Conservation (phyloP, 805 yeast genomes). For the Sugiyamaella americana region DNA sequence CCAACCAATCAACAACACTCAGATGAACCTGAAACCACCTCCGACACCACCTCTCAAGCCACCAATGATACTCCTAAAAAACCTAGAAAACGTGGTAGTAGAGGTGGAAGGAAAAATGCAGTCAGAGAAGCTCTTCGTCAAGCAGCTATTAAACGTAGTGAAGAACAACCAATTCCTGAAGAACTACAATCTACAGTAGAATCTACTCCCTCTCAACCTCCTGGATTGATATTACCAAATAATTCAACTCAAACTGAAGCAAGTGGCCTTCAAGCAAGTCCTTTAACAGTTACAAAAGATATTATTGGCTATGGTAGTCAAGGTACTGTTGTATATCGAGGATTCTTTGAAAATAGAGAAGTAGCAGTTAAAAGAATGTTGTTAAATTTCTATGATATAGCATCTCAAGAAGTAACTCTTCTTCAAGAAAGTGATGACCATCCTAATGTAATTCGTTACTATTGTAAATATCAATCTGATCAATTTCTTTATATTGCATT, state of each 20-base stretch:
- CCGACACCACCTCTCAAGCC: background rate
- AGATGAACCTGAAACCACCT: background rate
- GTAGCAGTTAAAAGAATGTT: constrained; percentile 96
- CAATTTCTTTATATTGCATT: constrained; percentile 87
- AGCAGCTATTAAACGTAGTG: constrained; percentile 4
- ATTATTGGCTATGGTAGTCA: constrained; percentile 94
- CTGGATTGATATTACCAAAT: constrained; percentile 6
- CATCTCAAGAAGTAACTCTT: constrained; percentile 81
- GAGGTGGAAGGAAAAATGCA: constrained; percentile 67
- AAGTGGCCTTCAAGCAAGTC: constrained; percentile 17
- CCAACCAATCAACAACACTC: too few relatives aligned
- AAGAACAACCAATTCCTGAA: background rate
- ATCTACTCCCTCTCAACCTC: background rate
- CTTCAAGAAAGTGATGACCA: constrained; percentile 95
- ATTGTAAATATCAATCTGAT: constrained; percentile 86
- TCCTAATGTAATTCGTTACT: constrained; percentile 89
- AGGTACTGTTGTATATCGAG: constrained; percentile 91
- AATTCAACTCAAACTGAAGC: constrained; percentile 4
- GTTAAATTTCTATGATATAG: constrained; percentile 87
- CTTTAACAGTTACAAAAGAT: constrained; percentile 50
- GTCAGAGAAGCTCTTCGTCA: constrained; percentile 7
- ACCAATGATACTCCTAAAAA: constrained; percentile 36
- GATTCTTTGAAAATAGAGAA: constrained; percentile 84
- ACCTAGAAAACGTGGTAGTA: constrained; percentile 67
- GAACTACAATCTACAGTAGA: background rate